phyloP scores from a whole-genome alignment of 202 grass and related monocot genomes.

The Brachypodium distachyon region DNA sequence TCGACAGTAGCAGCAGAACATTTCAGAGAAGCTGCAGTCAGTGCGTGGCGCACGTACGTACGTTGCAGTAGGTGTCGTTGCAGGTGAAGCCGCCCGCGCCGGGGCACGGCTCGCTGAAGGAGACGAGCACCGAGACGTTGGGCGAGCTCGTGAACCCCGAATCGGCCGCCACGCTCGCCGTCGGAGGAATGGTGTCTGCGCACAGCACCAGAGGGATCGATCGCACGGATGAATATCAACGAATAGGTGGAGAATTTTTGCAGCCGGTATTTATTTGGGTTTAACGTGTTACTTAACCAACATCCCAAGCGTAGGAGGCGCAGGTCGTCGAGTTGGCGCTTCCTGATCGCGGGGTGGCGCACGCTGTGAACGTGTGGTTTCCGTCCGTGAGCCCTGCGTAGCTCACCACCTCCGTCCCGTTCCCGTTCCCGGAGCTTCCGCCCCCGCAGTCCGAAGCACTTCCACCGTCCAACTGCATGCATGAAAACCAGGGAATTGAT shows the following conservation, averaged over 20 bases:
- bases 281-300: constrained; percentile 57
- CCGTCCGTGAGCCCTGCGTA: constrained; percentile 58
- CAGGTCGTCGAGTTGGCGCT: constrained; percentile 7
- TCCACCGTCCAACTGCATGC: constrained; percentile 22
- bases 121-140: constrained; percentile 45
- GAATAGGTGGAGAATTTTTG: background rate
- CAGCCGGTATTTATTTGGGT: background rate
- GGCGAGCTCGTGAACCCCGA: constrained; percentile 59
- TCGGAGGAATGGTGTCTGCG: constrained; percentile 82
- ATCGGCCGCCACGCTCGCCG: constrained; percentile 50
- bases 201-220: no score
- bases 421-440: background rate
- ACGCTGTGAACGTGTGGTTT: constrained; percentile 57
- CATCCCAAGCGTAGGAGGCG: constrained; percentile 66
- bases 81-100: constrained; percentile 65
- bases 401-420: background rate
- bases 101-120: constrained; percentile 72
- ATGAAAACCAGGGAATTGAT: background rate
- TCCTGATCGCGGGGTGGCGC: constrained; percentile 19
- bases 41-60: constrained; percentile 39
- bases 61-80: constrained; percentile 52
- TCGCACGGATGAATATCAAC: no score
- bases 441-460: background rate
- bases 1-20: background rate
- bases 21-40: background rate